These are phyloP conservation scores for Trametes polyzona DNA, from an alignment of 1,284 basidiomycete genomes.

Conservation along the genomic window DNA sequence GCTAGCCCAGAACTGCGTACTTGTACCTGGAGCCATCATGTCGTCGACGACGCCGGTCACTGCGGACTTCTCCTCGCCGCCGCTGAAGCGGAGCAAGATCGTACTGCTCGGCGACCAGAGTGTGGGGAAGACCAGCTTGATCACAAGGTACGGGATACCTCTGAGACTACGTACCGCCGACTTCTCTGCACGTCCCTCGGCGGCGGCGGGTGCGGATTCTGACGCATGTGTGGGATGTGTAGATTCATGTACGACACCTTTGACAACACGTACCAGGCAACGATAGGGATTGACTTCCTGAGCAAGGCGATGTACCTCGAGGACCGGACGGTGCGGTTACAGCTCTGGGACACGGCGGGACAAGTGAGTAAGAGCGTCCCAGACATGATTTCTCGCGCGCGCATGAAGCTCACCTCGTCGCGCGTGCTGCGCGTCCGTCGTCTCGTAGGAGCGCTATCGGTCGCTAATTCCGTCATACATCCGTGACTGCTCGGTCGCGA, in stretches of 20 bases:
- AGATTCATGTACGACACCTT: conserved; percentile 99
- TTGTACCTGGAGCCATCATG: conserved; percentile 20
- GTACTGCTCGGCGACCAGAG: conserved; percentile 93
- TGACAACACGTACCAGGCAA: conserved; percentile 99
- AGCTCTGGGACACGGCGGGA: conserved; percentile 98
- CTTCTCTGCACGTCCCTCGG: background rate
- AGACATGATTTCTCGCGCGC: background rate
- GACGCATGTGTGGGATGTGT: background rate
- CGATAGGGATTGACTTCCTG: conserved; percentile 99
- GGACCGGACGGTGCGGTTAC: conserved; percentile 95
- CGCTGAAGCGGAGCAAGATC: conserved; percentile 95
- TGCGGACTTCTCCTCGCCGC: conserved; percentile 81
- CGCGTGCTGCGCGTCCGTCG: background rate
- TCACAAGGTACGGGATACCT: conserved; percentile 72
- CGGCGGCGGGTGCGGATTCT: background rate
- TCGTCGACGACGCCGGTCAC: conserved; percentile 66
- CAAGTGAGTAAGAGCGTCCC: conserved; percentile 62
- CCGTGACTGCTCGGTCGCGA: conserved; percentile 96
- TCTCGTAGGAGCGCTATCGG: conserved; percentile 88
- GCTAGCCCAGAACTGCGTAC: background rate
- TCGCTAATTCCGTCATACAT: conserved; percentile 99
- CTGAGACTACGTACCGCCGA: background rate
- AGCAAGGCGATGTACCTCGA: conserved; percentile 99
- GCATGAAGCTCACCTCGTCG: background rate
- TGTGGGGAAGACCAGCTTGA: conserved; percentile 96